Evolutionary conservation across 2,329 filamentous ascomycete species (phyloP).

Genomic region (Xylaria sp.): DNA sequence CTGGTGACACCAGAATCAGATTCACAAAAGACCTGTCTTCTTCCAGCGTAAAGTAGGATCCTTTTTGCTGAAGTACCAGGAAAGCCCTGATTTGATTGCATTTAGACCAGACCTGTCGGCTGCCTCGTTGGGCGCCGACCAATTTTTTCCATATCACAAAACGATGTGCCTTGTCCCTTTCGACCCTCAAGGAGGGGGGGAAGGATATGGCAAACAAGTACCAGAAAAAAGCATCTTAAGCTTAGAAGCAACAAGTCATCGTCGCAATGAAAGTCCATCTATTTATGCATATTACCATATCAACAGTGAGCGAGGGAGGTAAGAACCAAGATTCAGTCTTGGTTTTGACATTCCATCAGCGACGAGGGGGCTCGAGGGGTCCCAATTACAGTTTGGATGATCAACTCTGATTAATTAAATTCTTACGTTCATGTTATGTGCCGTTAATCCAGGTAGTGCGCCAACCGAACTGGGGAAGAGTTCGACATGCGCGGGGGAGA

Average conservation of each 20-base stretch:
- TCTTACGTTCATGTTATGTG: conserved; percentile 19
- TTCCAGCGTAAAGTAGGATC: neutral
- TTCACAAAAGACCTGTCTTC: too few relatives aligned
- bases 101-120: neutral
- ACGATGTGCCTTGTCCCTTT: too few relatives aligned
- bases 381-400: neutral
- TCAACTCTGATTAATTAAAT: conserved; percentile 24
- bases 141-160: neutral
- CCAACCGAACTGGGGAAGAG: neutral
- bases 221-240: too few relatives aligned
- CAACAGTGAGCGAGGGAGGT: neutral
- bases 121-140: neutral
- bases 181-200: too few relatives aligned
- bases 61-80: neutral
- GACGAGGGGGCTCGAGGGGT: neutral
- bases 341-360: neutral
- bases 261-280: too few relatives aligned
- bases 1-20: too few relatives aligned
- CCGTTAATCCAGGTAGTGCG: conserved; percentile 15
- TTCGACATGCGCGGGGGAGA: conserved; percentile 2
- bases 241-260: too few relatives aligned
- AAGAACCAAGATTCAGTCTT: neutral
- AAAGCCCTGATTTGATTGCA: neutral
- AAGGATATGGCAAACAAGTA: too few relatives aligned
- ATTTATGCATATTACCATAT: neutral